Evolutionary conservation across 1,284 basidiomycete species (phyloP).

Genomic region (Fistulinella cinereoalba): DNA sequence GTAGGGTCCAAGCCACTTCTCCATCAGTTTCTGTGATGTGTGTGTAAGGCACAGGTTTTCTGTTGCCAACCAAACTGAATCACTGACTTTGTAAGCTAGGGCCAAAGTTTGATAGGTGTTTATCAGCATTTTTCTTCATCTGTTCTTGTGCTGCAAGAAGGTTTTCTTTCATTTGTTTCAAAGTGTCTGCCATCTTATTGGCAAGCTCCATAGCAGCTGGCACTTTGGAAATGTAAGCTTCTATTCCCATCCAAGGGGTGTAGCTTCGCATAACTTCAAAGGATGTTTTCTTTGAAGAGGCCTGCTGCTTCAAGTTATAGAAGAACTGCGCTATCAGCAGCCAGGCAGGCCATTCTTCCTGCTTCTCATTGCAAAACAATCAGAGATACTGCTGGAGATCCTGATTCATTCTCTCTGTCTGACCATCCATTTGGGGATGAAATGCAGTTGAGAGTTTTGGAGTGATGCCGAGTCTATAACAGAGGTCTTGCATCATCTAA

Average conservation of each 20-base stretch:
- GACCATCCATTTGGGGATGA: not conserved
- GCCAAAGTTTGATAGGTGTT: too few species aligned
- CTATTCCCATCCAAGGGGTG: not conserved
- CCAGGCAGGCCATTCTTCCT: not conserved
- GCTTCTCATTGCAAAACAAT: not conserved
- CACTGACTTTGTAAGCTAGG: too few species aligned
- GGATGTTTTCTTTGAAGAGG: not conserved
- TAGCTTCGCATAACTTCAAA: not conserved
- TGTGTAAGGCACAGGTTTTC: not conserved
- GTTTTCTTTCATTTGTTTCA: not conserved
- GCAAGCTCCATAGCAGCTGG: not conserved
- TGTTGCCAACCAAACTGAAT: not conserved
- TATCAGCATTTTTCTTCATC: too few species aligned
- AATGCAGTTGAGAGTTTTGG: not conserved
- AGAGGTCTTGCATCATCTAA: not conserved
- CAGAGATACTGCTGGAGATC: not conserved
- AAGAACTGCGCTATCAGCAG: not conserved
- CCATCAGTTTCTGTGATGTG: not conserved
- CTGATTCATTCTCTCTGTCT: not conserved
- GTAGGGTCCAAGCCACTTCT: not conserved
- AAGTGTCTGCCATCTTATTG: not conserved
- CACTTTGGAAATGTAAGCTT: not conserved
- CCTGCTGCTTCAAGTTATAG: not conserved
- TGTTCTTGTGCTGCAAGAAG: too few species aligned
- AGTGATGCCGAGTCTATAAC: not conserved